Conservation (phyloP, 2,329 filamentous ascomycete species). For the Xylariales sp. region DNA sequence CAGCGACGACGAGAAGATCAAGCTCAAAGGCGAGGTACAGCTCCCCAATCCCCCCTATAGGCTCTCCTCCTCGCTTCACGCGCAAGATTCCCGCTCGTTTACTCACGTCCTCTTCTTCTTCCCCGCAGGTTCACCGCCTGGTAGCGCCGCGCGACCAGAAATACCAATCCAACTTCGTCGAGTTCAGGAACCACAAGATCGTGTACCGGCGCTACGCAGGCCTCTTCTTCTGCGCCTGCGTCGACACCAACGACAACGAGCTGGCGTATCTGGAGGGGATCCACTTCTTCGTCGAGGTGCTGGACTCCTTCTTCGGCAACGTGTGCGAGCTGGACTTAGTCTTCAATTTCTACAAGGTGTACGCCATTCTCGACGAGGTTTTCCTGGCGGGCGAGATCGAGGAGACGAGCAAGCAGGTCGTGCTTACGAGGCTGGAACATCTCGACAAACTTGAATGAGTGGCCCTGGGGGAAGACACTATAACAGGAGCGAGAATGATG, state of each 20-base stretch:
- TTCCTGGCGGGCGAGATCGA: constrained; percentile 97
- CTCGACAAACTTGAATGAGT: constrained; percentile 93
- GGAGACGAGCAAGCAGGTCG: constrained; percentile 97
- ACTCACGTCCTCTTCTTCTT: constrained; percentile 1
- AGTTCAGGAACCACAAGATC: constrained; percentile 90
- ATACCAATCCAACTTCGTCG: constrained; percentile 99
- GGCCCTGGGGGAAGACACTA: too few species aligned
- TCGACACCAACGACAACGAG: constrained; percentile 98
- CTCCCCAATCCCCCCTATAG: not conserved
- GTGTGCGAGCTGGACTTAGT: constrained; percentile 95
- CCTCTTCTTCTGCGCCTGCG: constrained; percentile 98
- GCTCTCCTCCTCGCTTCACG: not conserved
- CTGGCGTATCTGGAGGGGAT: constrained; percentile 95
- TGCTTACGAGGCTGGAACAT: constrained; percentile 89
- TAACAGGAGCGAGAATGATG: too few species aligned
- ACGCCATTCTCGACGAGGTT: constrained; percentile 96
- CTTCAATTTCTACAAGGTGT: constrained; percentile 82
- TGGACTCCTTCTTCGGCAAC: constrained; percentile 98
- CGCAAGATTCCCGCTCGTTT: constrained; percentile 1
- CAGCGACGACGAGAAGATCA: constrained; percentile 98
- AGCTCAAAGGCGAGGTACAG: constrained; percentile 89
- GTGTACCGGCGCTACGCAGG: constrained; percentile 97
- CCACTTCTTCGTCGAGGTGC: constrained; percentile 98
- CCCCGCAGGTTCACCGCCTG: constrained; percentile 80
- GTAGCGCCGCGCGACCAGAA: constrained; percentile 98